Evolutionary conservation across 2,329 filamentous ascomycete species (phyloP).

Genomic region (Dothistroma septosporum): DNA sequence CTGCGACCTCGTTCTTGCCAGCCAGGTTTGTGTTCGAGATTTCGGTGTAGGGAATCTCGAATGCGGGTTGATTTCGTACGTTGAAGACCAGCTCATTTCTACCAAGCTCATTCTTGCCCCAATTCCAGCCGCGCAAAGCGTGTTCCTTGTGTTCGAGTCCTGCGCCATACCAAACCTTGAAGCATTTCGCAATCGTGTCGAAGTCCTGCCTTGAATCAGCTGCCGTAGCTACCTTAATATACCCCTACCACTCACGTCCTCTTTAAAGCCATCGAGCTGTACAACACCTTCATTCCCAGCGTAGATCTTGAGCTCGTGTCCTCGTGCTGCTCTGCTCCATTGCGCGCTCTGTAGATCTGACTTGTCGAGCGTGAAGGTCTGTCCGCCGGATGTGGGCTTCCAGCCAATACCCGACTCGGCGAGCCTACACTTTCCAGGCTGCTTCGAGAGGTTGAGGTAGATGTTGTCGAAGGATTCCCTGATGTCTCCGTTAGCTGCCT

Average conservation of each 20-base stretch:
- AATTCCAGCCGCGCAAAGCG: conserved; percentile 95
- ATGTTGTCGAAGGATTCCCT: conserved; percentile 97
- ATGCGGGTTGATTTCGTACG: conserved; percentile 92
- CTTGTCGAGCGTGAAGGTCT: conserved; percentile 89
- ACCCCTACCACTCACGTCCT: conserved; percentile 56
- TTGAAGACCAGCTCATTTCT: conserved; percentile 95
- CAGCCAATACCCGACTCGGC: conserved; percentile 92
- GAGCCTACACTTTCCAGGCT: conserved; percentile 88
- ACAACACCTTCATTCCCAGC: conserved; percentile 80
- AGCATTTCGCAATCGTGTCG: conserved; percentile 83
- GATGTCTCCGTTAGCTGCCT: conserved; percentile 5
- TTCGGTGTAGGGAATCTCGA: conserved; percentile 95
- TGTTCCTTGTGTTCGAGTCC: conserved; percentile 91
- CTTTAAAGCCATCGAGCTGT: conserved; percentile 90
- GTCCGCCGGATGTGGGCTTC: conserved; percentile 78
- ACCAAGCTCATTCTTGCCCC: conserved; percentile 96
- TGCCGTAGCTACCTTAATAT: not conserved
- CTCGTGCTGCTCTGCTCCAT: conserved; percentile 90
- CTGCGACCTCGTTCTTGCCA: conserved; percentile 94
- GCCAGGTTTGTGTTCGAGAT: conserved; percentile 97
- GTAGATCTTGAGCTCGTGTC: conserved; percentile 89
- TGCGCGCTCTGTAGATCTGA: conserved; percentile 81
- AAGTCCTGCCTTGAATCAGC: conserved; percentile 59
- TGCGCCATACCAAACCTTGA: conserved; percentile 98
- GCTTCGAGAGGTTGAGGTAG: conserved; percentile 90